Conservation (phyloP, 2,329 filamentous ascomycete species). For the Rugonectria rugulosa region DNA sequence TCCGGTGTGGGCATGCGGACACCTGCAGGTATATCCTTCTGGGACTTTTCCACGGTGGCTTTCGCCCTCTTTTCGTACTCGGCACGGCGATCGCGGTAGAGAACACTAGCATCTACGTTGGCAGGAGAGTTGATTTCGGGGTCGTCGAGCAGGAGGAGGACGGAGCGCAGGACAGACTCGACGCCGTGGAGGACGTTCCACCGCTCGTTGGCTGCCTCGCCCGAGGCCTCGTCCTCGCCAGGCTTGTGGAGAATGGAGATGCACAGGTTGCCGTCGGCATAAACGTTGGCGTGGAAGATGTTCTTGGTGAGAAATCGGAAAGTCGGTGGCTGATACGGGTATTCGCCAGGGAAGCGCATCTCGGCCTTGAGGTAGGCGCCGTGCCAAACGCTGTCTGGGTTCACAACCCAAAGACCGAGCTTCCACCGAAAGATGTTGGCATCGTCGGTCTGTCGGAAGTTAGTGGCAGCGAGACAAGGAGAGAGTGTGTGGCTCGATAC, state of each 20-base stretch:
- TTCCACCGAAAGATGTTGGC: conserved; percentile 89
- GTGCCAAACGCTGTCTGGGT: conserved; percentile 89
- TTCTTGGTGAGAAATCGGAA: conserved; percentile 81
- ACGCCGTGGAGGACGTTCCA: conserved; percentile 96
- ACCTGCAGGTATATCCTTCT: conserved; percentile 78
- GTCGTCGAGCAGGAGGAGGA: conserved; percentile 90
- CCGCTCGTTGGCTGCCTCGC: conserved; percentile 86
- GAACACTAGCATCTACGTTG: conserved; percentile 90
- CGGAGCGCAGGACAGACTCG: conserved; percentile 92
- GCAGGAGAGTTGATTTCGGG: conserved; percentile 93
- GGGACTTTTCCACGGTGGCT: conserved; percentile 75
- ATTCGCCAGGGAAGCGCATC: conserved; percentile 88
- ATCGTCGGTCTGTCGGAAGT: conserved; percentile 67
- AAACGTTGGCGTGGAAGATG: conserved; percentile 94
- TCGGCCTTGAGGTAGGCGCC: conserved; percentile 91
- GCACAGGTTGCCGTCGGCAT: conserved; percentile 87
- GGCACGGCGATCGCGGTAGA: conserved; percentile 77
- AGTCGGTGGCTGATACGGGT: conserved; percentile 86
- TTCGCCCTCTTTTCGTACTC: conserved; percentile 75
- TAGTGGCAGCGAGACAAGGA: not conserved
- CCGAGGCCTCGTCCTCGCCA: conserved; percentile 91
- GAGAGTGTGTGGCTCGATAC: conserved; percentile 33
- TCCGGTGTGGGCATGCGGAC: conserved; percentile 84
- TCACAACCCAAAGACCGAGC: conserved; percentile 89
- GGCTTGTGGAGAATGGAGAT: conserved; percentile 96